Percentiles rank a stretch among this genome's conserved stretches.
Conservation (phyloP, 2,329 filamentous ascomycete species). For the Epichloe gansuensis region DNA sequence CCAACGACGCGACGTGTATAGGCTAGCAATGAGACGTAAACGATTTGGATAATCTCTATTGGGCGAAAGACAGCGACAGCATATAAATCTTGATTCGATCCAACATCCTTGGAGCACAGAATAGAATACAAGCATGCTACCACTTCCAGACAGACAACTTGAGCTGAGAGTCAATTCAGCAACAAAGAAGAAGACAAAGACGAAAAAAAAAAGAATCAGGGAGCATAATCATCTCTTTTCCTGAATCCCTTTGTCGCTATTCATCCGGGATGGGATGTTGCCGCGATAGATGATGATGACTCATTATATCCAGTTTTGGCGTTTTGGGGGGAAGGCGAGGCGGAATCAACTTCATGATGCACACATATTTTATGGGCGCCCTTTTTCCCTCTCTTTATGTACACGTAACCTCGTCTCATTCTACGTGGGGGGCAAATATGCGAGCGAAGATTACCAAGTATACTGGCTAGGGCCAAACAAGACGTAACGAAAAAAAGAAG, state of each 20-base stretch:
- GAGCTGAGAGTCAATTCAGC: not conserved
- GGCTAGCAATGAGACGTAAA: slow-evolving; percentile 3
- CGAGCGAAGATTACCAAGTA: no score
- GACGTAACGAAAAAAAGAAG: no score
- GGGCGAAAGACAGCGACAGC: slow-evolving; percentile 3
- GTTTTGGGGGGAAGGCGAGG: slow-evolving; percentile 17
- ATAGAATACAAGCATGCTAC: not conserved
- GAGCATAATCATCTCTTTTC: not conserved
- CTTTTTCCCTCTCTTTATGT: not conserved
- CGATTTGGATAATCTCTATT: slow-evolving; percentile 4
- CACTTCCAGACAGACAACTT: not conserved
- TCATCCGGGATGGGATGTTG: not conserved
- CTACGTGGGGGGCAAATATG: not conserved
- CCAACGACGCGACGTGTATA: not conserved
- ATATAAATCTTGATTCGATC: slow-evolving; percentile 1
- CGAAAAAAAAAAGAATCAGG: not conserved
- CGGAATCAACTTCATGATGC: slow-evolving; percentile 1
- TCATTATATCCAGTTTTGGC: slow-evolving; percentile 11
- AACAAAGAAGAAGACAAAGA: not conserved
- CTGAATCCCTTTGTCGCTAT: not conserved
- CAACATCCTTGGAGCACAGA: not conserved
- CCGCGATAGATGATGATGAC: not conserved
- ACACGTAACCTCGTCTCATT: not conserved
- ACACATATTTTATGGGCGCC: not conserved
- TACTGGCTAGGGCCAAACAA: no score